Conservation (phyloP, 371 early-diverging fungal species). For the Mortierella sp. region DNA sequence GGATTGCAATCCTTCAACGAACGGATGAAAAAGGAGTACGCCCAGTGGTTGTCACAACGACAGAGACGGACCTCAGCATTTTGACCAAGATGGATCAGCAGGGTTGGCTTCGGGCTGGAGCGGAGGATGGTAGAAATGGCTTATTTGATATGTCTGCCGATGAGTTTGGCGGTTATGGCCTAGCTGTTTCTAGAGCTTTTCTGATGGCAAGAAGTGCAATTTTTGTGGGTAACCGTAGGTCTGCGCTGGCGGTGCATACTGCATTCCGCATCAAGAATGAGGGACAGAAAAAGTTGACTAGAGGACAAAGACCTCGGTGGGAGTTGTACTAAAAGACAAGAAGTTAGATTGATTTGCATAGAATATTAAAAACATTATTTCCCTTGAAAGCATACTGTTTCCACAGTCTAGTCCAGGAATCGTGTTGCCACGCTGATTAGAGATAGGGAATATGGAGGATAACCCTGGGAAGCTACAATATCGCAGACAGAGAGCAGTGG, state of each 20-base stretch:
- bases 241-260: slow-evolving; percentile 19
- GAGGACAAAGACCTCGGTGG: slow-evolving; percentile 21
- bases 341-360: not conserved
- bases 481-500: too few species aligned
- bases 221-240: slow-evolving; percentile 36
- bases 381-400: not conserved
- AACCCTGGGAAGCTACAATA: too few species aligned
- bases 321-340: slow-evolving; percentile 38
- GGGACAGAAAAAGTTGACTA: not conserved
- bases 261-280: slow-evolving; percentile 44
- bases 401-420: too few species aligned
- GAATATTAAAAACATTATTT: not conserved
- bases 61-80: slow-evolving; percentile 38
- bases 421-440: too few species aligned
- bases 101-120: slow-evolving; percentile 33
- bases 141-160: slow-evolving; percentile 26
- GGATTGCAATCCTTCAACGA: slow-evolving; percentile 36
- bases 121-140: slow-evolving; percentile 19
- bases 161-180: slow-evolving; percentile 39
- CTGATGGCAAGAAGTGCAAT: slow-evolving; percentile 46
- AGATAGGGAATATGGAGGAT: too few species aligned
- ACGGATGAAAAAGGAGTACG: slow-evolving; percentile 12
- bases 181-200: slow-evolving; percentile 10
- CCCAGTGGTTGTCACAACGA: slow-evolving; percentile 46
- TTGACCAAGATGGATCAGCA: slow-evolving; percentile 38